Evolutionary conservation across 2,329 filamentous ascomycete genomes (phyloP), one percentile per base, ranked within the genome.

Genomic region (Chaetomiaceae sp.): DNA sequence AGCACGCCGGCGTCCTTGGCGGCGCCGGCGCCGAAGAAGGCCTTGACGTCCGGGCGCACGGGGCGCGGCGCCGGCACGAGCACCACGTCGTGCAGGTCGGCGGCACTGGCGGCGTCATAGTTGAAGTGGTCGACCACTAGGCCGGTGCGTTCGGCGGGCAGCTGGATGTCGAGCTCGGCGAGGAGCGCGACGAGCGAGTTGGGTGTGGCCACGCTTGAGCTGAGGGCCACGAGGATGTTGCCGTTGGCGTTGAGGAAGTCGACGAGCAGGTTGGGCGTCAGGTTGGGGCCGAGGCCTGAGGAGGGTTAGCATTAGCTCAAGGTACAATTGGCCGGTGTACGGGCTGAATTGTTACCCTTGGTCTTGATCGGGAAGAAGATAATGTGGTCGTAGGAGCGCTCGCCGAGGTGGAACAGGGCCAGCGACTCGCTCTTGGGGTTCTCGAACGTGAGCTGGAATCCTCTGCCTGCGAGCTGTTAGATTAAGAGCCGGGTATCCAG

Each of bases 111-210:
- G 47, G 77, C 74, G 62, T 97, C 91, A 69, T 93, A 93, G 71
- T 88, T 86, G 80, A 97, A 96, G 73, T 98, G 93, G 68, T 97
- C 93, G 51, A 97, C 84, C 6, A 95, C 84, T 48, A 91, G 73
- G 47, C 87, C 83, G 46, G 84, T 88, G 60, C 90, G 87, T 68
- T 95, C 91, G 29, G 80, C 70, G 32, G 93, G 88, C n/a, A 96
- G 79, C 56, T 83, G 75, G 61, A 98, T 86, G 63, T 96, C 91
- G 65, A 96, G 76, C 68, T 97, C 89, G 60, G 86, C 73, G 42
- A 97, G 85, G 47, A 95, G 75, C 34, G 85, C 84, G 55, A 82
- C 81, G 58, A 96, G 70, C 38, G 86, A 81, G 45, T 79, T 81
- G 12, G 91, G 82, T 3, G 85, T 83, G 14, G 84, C 68, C 39